Conservation (phyloP, 2,329 filamentous ascomycete genomes). For the Alternaria metachromatica region DNA sequence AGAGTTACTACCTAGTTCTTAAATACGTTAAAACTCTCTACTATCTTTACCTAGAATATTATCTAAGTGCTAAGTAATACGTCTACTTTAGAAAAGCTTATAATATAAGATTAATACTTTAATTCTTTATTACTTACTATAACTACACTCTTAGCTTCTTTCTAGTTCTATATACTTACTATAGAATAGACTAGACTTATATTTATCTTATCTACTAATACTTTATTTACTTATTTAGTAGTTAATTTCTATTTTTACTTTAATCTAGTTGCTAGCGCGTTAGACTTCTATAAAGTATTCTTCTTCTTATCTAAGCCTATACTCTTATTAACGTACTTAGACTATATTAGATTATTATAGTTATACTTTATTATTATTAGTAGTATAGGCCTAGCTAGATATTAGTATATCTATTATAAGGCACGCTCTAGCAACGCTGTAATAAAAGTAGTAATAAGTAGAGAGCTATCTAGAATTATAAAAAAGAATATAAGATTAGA, state of each 20-base stretch:
- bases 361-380: neutral
- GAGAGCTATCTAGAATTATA: neutral
- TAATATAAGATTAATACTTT: no score
- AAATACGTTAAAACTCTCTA: no score
- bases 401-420: neutral
- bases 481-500: no score
- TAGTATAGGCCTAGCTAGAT: neutral
- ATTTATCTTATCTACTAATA: neutral
- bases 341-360: neutral
- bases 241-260: neutral
- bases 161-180: neutral
- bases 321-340: neutral
- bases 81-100: no score
- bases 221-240: neutral
- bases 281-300: no score
- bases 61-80: no score
- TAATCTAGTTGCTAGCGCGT: neutral
- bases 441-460: neutral
- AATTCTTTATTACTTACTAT: neutral
- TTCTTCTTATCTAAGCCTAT: neutral
- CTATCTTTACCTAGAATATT: no score
- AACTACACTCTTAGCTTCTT: neutral
- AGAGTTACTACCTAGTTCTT: no score
- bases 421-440: neutral
- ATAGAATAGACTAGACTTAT: neutral